Base-by-base conservation (phyloP, 225 moss, liverwort and hornwort genomes). In the Polytrichum commune region DNA sequence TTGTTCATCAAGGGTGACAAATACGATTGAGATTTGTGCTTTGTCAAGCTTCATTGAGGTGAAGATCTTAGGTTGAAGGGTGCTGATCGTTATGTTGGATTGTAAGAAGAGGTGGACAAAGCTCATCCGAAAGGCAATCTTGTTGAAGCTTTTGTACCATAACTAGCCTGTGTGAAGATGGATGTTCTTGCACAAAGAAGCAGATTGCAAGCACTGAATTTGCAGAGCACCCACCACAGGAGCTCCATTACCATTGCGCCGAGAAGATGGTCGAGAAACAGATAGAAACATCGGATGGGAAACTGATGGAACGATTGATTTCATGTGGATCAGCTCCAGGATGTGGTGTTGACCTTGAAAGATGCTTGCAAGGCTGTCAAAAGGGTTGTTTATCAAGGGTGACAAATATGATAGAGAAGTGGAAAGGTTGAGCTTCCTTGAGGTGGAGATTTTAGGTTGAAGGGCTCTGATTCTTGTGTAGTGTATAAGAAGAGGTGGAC, bases 301-400 rank as follows among this genome's bases (percentile, higher is more conserved):
- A 54, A 85, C 77, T 30, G 65, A 73, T 32, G 77, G 53, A 20
- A 80, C 77, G 30, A 28, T 84, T 19, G 79, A 90, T 65, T 91
- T 93, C 29, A 70, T 86, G 65, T 93, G 83, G 93, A 90, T 75
- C 91, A 93, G 62, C 78, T 93, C 62, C 93, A 95, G 74, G 85
- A 95, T 67, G 66, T 91, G 55, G 86, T 92, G 27, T 78, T 80
- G 4, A 73, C 82, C 18, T 63, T 92, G 69, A 82, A 91, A 88
- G 93, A 91, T 80, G 95, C 89, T 35, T 93, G 86, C 80, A 95
- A 89, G 79, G 84, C 90, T 19, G 90, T 90, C 7, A 85, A 95
- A 69, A 75, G 90, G 76, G 80, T 80, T 65, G 74, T 81, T 18
- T 38, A 78, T 56, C 76, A 62, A 78, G 66, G 69, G 70, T 80